Percentiles rank a stretch among this genome's conserved stretches.
Conservation (phyloP, 2,329 filamentous ascomycete species). For the Penicillium decumbens region DNA sequence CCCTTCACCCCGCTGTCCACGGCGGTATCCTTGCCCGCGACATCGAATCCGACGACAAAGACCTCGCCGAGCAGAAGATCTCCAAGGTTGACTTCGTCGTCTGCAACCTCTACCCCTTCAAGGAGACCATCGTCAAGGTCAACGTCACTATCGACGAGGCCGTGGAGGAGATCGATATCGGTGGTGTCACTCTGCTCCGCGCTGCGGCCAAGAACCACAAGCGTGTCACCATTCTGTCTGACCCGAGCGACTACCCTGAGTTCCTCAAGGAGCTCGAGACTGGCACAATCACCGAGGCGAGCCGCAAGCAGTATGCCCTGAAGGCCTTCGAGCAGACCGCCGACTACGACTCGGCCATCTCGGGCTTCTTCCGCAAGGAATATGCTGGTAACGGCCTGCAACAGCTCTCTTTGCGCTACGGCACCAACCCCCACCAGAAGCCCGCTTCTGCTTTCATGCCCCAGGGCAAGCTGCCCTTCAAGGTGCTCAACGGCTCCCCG, state of each 20-base stretch:
- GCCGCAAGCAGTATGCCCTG: constrained; percentile 82
- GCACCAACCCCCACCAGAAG: constrained; percentile 97
- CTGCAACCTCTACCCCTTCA: constrained; percentile 99
- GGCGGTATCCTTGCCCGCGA: constrained; percentile 83
- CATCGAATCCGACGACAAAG: constrained; percentile 92
- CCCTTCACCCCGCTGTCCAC: constrained; percentile 88
- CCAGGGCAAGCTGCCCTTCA: constrained; percentile 79
- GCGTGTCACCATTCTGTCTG: constrained; percentile 91
- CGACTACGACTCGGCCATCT: constrained; percentile 91
- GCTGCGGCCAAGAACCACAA: constrained; percentile 97
- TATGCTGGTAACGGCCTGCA: constrained; percentile 83
- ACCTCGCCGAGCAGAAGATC: constrained; percentile 91
- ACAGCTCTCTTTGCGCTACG: constrained; percentile 83
- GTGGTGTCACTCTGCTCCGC: constrained; percentile 90
- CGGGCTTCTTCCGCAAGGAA: constrained; percentile 95
- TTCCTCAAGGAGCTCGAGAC: constrained; percentile 85
- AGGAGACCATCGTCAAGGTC: constrained; percentile 94
- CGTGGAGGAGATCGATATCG: constrained; percentile 98
- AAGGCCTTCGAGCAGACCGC: constrained; percentile 99
- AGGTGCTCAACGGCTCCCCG: constrained; percentile 80
- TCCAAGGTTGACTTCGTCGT: constrained; percentile 93
- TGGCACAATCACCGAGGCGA: constrained; percentile 79
- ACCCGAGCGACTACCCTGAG: constrained; percentile 87
- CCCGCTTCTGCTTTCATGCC: constrained; percentile 79
- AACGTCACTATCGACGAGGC: constrained; percentile 96